Percentiles rank a stretch among this genome's conserved stretches.
phyloP scores from a whole-genome alignment of 2,329 filamentous ascomycete species.

The Fusarium piperis region DNA sequence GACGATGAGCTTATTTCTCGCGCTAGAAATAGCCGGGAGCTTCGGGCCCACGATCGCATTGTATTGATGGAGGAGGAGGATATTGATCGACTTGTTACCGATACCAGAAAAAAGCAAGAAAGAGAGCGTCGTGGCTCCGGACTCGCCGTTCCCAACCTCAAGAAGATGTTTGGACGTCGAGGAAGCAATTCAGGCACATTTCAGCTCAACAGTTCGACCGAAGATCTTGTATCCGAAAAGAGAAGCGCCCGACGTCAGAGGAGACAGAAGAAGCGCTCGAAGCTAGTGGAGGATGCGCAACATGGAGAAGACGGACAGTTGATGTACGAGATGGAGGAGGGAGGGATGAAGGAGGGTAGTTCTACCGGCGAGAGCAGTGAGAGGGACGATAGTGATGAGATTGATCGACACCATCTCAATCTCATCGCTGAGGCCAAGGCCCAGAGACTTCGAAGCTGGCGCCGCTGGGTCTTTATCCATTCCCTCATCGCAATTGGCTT shows the following conservation, averaged over 20 bases:
- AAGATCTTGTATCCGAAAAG: constrained; percentile 61
- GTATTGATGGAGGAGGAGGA: constrained; percentile 82
- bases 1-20: constrained; percentile 75
- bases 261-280: constrained; percentile 63
- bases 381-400: constrained; percentile 67
- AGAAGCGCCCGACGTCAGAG: constrained; percentile 59
- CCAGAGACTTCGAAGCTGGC: constrained; percentile 62
- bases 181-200: constrained; percentile 48
- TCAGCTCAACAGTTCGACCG: constrained; percentile 56
- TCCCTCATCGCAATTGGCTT: constrained; percentile 63
- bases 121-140: constrained; percentile 60
- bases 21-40: constrained; percentile 74
- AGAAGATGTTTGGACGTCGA: constrained; percentile 55
- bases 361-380: constrained; percentile 70
- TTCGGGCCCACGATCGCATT: constrained; percentile 74
- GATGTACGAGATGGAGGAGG: constrained; percentile 93
- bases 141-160: constrained; percentile 61
- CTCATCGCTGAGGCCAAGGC: constrained; percentile 58
- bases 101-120: constrained; percentile 61
- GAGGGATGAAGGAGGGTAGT: constrained; percentile 74
- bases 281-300: constrained; percentile 61
- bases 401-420: constrained; percentile 64
- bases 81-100: constrained; percentile 67
- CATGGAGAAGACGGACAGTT: constrained; percentile 77
- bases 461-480: constrained; percentile 64